These are phyloP conservation scores for Parsonsia alboflavescens DNA, from an alignment of 257 asterid species.

Conservation along the genomic window DNA sequence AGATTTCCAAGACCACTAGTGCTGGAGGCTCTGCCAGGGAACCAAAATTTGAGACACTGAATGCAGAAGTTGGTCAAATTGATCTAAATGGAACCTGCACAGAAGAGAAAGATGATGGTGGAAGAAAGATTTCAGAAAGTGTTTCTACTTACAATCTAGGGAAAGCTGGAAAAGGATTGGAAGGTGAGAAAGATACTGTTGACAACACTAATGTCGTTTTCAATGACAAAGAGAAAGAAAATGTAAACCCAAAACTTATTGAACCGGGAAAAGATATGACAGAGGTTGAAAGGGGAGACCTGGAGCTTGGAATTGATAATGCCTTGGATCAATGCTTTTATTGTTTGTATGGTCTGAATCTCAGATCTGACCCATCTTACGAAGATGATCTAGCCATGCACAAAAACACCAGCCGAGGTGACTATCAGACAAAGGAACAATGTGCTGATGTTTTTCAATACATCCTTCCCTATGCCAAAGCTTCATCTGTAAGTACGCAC, in stretches of 20 bases:
- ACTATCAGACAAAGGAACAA: conserved; percentile 97
- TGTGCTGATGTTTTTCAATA: conserved; percentile 96
- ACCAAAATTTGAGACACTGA: conserved; percentile 30
- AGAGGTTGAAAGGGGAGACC: conserved; percentile 84
- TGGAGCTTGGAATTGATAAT: conserved; percentile 77
- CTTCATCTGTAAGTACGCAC: conserved; percentile 73
- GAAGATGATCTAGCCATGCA: conserved; percentile 85
- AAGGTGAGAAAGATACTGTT: conserved; percentile 30
- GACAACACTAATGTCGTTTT: conserved; percentile 29
- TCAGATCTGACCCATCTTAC: conserved; percentile 84
- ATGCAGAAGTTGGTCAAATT: conserved; percentile 34
- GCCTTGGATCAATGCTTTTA: conserved; percentile 94
- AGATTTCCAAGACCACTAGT: conserved; percentile 24
- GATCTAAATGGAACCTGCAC: conserved; percentile 30
- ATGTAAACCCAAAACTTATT: conserved; percentile 29
- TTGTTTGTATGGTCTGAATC: conserved; percentile 89
- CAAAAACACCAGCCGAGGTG: conserved; percentile 91
- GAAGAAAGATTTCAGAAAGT: conserved; percentile 32
- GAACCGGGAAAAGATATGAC: conserved; percentile 49
- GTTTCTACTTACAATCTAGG: conserved; percentile 31
- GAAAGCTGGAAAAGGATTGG: conserved; percentile 33
- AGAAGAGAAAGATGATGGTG: conserved; percentile 30
- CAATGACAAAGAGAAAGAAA: conserved; percentile 28
- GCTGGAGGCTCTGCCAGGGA: conserved; percentile 29
- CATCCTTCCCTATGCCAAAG: conserved; percentile 90